Conservation (phyloP, 2,329 filamentous ascomycete genomes). For the Cladophialophora psammophila region DNA sequence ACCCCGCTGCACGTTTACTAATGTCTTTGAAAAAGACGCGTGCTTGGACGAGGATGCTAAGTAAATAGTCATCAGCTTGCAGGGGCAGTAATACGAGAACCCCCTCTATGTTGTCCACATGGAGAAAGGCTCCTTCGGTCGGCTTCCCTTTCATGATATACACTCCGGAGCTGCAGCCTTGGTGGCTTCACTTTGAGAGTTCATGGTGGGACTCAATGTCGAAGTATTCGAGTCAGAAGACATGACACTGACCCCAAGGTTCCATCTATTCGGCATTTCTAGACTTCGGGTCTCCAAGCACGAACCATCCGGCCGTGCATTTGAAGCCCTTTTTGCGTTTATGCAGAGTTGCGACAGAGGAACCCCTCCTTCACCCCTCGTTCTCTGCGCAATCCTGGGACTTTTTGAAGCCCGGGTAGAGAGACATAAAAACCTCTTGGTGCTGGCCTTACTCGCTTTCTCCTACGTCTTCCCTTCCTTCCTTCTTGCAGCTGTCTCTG, state of each 20-base stretch:
- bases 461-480: background rate
- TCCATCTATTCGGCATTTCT: background rate
- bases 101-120: background rate
- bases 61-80: background rate
- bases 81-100: background rate
- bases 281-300: background rate
- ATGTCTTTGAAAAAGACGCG: background rate
- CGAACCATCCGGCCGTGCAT: background rate
- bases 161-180: background rate
- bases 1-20: background rate
- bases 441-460: background rate
- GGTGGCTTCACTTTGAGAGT: background rate
- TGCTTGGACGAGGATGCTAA: background rate
- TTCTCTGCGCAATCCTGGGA: background rate
- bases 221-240: slow-evolving; percentile 12
- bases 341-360: background rate
- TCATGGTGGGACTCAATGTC: background rate
- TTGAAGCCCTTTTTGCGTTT: background rate
- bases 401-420: background rate
- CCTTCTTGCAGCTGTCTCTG: background rate
- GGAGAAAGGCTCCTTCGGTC: background rate
- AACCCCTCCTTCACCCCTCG: slow-evolving; percentile 5
- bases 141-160: background rate
- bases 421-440: background rate
- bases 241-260: slow-evolving; percentile 5